Conservation (phyloP, 75 land plant genomes). For the Pseudotsuga menziesii region DNA sequence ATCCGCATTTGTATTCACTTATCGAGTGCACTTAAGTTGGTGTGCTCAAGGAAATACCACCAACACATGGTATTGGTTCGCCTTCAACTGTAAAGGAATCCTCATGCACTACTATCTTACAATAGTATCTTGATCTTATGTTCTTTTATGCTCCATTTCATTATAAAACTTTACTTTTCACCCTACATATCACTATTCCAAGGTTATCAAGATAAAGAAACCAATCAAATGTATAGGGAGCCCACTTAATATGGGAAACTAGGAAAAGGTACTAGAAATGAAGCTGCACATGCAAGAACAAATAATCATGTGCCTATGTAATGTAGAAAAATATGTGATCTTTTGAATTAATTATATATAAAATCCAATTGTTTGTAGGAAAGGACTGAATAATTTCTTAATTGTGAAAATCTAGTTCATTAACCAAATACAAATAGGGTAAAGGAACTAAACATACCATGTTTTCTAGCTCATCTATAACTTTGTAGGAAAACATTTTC, state of each 20-base stretch:
- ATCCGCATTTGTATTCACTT: constrained; percentile 49
- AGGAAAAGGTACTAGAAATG: constrained; percentile 63
- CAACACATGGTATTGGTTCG: constrained; percentile 46
- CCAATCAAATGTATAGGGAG: constrained; percentile 80
- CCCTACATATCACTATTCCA: constrained; percentile 28
- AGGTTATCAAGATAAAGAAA: constrained; percentile 69
- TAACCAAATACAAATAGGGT: neutral
- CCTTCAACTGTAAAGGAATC: constrained; percentile 64
- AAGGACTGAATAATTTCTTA: neutral
- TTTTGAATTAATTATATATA: neutral
- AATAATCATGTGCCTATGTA: neutral
- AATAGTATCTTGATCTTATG: constrained; percentile 43
- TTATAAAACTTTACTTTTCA: constrained; percentile 12
- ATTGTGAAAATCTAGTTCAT: neutral
- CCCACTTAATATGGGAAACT: constrained; percentile 72
- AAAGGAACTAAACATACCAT: constrained; percentile 31
- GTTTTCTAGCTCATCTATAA: constrained; percentile 58
- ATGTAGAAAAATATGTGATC: neutral
- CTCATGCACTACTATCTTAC: constrained; percentile 61
- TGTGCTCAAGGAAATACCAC: constrained; percentile 34
- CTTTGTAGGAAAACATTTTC: constrained; percentile 60
- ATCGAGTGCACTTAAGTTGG: constrained; percentile 14
- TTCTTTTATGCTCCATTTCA: constrained; percentile 10
- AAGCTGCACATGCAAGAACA: constrained; percentile 36
- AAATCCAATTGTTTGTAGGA: neutral